A percentile compares a stretch with the other conserved stretches of the same genome.
Conservation (phyloP, 805 yeast species). For the Nakazawaea peltata region DNA sequence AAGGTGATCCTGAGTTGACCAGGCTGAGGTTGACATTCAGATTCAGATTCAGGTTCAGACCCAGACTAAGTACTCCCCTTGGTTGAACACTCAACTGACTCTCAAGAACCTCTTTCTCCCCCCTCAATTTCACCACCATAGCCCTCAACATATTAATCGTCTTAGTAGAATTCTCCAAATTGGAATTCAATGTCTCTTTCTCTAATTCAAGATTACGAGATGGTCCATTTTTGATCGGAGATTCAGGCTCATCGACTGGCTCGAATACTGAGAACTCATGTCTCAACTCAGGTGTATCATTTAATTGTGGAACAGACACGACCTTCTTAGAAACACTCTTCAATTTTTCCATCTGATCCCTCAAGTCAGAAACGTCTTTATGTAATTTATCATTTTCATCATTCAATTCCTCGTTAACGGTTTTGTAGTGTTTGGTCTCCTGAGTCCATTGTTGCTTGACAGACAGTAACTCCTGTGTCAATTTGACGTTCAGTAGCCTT, state of each 20-base stretch:
- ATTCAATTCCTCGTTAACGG: slow-evolving; percentile 50
- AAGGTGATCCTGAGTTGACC: too few relatives aligned
- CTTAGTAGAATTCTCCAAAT: slow-evolving; percentile 56
- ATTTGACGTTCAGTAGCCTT: slow-evolving; percentile 28
- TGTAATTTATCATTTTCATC: slow-evolving; percentile 59
- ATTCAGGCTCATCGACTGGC: slow-evolving; percentile 22
- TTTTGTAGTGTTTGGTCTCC: slow-evolving; percentile 41
- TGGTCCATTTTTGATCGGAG: slow-evolving; percentile 27
- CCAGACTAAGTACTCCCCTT: too few relatives aligned
- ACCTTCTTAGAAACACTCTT: slow-evolving; percentile 1
- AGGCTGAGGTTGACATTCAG: too few relatives aligned
- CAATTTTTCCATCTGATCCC: slow-evolving; percentile 8
- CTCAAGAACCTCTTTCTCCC: slow-evolving; percentile 30
- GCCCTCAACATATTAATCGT: slow-evolving; percentile 54
- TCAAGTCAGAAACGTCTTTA: slow-evolving; percentile 24
- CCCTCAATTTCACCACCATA: slow-evolving; percentile 35
- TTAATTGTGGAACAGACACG: neutral
- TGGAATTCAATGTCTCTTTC: slow-evolving; percentile 56
- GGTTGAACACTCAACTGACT: slow-evolving; percentile 11
- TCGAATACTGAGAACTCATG: slow-evolving; percentile 17
- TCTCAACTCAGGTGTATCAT: slow-evolving; percentile 11
- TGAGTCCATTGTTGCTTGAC: slow-evolving; percentile 27
- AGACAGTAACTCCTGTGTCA: slow-evolving; percentile 29
- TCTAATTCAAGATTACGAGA: slow-evolving; percentile 42
- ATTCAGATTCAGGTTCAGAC: too few relatives aligned